Evolutionary conservation across 83 land plant species (phyloP), one percentile per base, ranked within the genome.

Genomic region (Diphasiastrum complanatum): DNA sequence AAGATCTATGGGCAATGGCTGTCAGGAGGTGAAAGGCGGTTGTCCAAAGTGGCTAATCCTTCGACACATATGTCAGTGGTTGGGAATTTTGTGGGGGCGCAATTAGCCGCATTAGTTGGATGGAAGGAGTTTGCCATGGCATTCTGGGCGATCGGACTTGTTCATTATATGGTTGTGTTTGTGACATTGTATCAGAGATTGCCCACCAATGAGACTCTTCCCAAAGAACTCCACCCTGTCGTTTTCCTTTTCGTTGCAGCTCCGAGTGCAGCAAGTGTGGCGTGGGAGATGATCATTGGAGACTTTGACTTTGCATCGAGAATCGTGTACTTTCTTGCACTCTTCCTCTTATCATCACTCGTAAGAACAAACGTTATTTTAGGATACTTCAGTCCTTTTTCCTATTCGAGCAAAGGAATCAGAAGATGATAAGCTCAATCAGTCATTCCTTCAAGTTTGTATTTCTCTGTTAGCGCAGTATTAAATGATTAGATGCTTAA

Each of bases 1-100:
- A 87, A 84, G 54, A 74, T 91, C 32, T 91, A 91, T 41, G 97
- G 97, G 3, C 97, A 87, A 38, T 91, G 97, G 97, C 81, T 91
- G 85, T 84, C 87, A 4, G 95, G 97, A 18, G 90, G 90, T 1
- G 78, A 79, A 38, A 43, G 97, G 29, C 74, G 91, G 53, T 76
- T 91, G 3, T 82, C 87, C 10, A 77, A 81, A 53, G 95, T 91
- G 55, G 95, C 96, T 2, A 91, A 91, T 50, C 85, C 97, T 5
- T 79, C 91, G 19, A 88, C 85, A 31, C 91, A 91, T 64, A 36
- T 91, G 34, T 74, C 97, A 0, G 62, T 91, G 36, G 81, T 83
- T 16, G 95, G 91, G 2, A 91, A 91, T 36, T 88, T 91, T 56
- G 82, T 91, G 8, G 91, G 91, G 2, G 80, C 96, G 6, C 51